Base-by-base conservation (phyloP, 148 eudicot genomes). In the Rhododendron kiyosumense region DNA sequence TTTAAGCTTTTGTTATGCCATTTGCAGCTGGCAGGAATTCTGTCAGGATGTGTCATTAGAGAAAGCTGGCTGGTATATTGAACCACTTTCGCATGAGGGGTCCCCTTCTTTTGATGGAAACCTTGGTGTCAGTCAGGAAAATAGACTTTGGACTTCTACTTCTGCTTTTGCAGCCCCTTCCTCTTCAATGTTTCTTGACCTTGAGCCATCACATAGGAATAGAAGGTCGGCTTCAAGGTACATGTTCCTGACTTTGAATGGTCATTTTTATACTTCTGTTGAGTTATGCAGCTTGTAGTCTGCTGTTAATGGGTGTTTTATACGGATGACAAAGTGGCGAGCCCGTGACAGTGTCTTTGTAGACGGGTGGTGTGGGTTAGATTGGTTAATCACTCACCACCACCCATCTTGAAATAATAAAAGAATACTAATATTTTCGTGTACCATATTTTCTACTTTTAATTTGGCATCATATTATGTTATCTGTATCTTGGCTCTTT, bases 1-100 rank as follows among this genome's bases (percentile, higher is more conserved):
- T 14, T 28, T 34, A 30, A 15, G 81, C 17, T 69, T 36, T 26
- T 59, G 63, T 26, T 41, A 30, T 57, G 69, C 77, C 77, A 73
- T 78, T 86, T 88, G 79, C 85, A 96, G 99, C 63, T 96, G 99
- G 99, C 88, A 93, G 74, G 96, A 94, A 86, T 96, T 92, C 85
- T 92, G 93, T 88, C 92, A 88, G 86, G 99, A 96, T 88, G 91
- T 91, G 67, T 90, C 96, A 57, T 82, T 91, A 75, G 99, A 96
- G 89, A 94, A 92, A 91, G 97, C 94, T 85, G 94, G 93, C 59
- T 96, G 99, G 98, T 88, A 91, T 83, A 89, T 90, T 79, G 91
- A 90, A 83, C 49, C 86, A 18, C 81, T 69, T 86, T 89, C 69
- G 48, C 86, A 78, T 18, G 85, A 86, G 48, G 78, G 77, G 85